Base-by-base conservation (phyloP, 306 rosid species). In the Inga laurina region DNA sequence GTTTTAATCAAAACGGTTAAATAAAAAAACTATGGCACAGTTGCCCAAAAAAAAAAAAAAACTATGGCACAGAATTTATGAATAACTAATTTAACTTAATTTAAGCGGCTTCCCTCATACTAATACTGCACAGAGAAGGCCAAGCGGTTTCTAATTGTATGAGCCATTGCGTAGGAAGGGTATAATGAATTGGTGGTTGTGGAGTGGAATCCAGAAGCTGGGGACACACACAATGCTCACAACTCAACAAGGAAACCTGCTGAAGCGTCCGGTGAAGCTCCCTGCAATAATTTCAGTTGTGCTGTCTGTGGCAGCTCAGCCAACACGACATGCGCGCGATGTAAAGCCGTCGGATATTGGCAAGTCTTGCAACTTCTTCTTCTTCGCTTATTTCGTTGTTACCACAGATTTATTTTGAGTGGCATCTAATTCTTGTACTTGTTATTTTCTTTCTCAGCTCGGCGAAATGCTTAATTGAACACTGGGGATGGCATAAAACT, bases 401-500 rank as follows among this genome's bases (percentile, higher is more conserved):
- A 48, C 54, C 18, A 48, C 54, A 48, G 3, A 48, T 48, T 3
- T 48, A 48, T 13, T 13, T 48, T 48, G 54, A 48, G 15, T 48
- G 2, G 16, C 16, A 18, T 24, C 59, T 75, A 12, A 64, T 64
- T 66, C 57, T 65, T 52, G 49, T 57, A 6, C n/a, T 54, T 82
- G 62, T 32, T 67, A 49, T 49, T 10, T 34, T 56, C 7, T 59
- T 14, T 68, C 15, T 30, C 87, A 87, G 90, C 76, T 87, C 87
- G 9, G 13, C 37, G 19, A 87, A 74, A 52, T 87, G 90, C 67
- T 78, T 87, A 61, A 84, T 87, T 32, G 69, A 14, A 39, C 75
- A 87, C 8, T 84, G 90, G 87, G 39, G 22, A 81, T 81, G 83
- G 87, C 90, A 87, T 74, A 87, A 87, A 78, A 27, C 34, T 43